A percentile compares a stretch with the other conserved stretches of the same genome.
Conservation (phyloP, 2,329 filamentous ascomycete genomes). For the Malbranchea zuffiana region DNA sequence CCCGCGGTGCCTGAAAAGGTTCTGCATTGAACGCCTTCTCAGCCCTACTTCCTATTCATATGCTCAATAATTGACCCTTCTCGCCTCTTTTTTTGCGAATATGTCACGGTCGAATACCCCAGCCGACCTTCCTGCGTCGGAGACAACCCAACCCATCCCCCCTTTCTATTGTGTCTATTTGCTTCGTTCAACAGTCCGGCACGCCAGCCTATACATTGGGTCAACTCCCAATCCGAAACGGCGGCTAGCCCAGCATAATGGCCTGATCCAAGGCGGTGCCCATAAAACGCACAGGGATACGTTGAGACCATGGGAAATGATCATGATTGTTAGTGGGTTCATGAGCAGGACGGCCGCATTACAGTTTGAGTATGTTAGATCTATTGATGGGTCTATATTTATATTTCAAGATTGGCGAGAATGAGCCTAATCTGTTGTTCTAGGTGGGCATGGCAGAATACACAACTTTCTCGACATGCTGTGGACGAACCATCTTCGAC, state of each 20-base stretch:
- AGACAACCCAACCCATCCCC: conserved; percentile 50
- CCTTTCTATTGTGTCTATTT: conserved; percentile 91
- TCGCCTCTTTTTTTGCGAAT: no score
- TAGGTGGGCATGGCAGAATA: conserved; percentile 87
- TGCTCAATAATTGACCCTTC: no score
- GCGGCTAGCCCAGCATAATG: conserved; percentile 86
- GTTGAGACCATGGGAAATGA: conserved; percentile 84
- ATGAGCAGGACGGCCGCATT: conserved; percentile 75
- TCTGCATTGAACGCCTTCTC: no score
- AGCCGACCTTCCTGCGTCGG: neutral
- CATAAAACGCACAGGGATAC: conserved; percentile 56
- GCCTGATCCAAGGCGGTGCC: conserved; percentile 68
- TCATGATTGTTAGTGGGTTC: conserved; percentile 75
- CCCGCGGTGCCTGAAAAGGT: no score
- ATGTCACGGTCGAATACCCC: neutral
- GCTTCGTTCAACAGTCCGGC: conserved; percentile 67
- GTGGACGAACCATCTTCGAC: conserved; percentile 38
- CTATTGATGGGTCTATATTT: conserved; percentile 4
- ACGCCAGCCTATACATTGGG: conserved; percentile 67
- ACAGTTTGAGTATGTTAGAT: conserved; percentile 69
- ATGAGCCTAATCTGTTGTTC: no score
- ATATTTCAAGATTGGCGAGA: conserved; percentile 2
- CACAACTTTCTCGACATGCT: conserved; percentile 70
- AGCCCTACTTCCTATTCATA: no score
- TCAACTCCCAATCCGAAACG: conserved; percentile 81